Percentiles rank a stretch among this genome's conserved stretches.
These are phyloP conservation scores for Didymella glomerata DNA, from an alignment of 2,329 filamentous ascomycete genomes.

Conservation along the genomic window DNA sequence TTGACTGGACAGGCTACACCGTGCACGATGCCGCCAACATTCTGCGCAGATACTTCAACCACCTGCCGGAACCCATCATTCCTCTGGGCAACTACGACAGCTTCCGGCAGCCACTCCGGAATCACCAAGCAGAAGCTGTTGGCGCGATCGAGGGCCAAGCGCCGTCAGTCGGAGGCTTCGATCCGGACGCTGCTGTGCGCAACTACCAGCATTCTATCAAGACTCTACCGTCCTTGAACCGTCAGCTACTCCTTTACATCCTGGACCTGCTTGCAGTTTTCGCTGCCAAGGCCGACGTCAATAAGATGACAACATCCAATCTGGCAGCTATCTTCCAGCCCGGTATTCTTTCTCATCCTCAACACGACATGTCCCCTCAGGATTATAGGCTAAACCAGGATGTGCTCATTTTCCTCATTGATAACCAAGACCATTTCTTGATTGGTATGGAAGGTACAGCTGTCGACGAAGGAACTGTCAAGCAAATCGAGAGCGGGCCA, in stretches of 20 bases:
- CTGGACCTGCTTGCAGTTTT: slow-evolving; percentile 96
- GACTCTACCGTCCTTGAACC: slow-evolving; percentile 89
- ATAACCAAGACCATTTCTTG: slow-evolving; percentile 97
- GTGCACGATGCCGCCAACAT: slow-evolving; percentile 99
- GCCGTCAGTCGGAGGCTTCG: slow-evolving; percentile 76
- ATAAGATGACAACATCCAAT: slow-evolving; percentile 96
- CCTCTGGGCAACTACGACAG: slow-evolving; percentile 91
- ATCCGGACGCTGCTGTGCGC: slow-evolving; percentile 77
- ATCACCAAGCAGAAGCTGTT: slow-evolving; percentile 73
- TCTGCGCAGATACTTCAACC: slow-evolving; percentile 91
- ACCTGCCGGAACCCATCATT: slow-evolving; percentile 95
- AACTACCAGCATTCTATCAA: slow-evolving; percentile 92
- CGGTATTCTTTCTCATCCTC: slow-evolving; percentile 90
- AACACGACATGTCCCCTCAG: slow-evolving; percentile 92
- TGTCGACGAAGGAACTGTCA: slow-evolving; percentile 82
- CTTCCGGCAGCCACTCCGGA: slow-evolving; percentile 83
- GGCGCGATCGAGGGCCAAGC: slow-evolving; percentile 69
- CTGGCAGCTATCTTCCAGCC: slow-evolving; percentile 97
- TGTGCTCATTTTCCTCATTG: slow-evolving; percentile 95
- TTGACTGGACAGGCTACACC: slow-evolving; percentile 97
- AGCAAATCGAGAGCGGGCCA: slow-evolving; percentile 74
- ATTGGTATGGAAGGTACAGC: slow-evolving; percentile 99
- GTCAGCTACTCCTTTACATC: slow-evolving; percentile 93
- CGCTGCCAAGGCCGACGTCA: slow-evolving; percentile 93
- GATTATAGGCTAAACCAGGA: slow-evolving; percentile 97